These are phyloP conservation scores for Diplosphaera chodatii DNA, from an alignment of 139 green algal genomes.

Conservation along the genomic window DNA sequence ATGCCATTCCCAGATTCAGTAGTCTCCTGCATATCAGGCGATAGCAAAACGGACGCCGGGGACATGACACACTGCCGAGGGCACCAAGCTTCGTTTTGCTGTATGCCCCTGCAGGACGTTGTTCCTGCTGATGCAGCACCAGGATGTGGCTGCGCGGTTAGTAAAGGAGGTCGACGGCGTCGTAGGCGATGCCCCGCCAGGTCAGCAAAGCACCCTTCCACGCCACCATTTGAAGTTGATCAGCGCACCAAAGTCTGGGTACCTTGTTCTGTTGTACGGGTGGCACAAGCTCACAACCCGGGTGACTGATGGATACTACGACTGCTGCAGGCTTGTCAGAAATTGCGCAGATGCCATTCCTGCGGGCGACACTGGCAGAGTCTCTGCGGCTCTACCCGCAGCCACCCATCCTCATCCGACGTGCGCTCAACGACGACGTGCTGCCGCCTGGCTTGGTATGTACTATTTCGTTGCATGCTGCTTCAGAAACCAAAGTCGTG, in stretches of 20 bases:
- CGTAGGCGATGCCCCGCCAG: conserved; percentile 52
- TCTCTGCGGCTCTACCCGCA: conserved; percentile 91
- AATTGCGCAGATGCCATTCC: conserved; percentile 58
- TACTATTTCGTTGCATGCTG: no score
- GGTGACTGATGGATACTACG: no score
- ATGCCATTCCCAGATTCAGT: no score
- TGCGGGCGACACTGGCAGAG: conserved; percentile 69
- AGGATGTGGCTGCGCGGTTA: conserved; percentile 51
- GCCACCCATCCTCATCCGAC: conserved; percentile 92
- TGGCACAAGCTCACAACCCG: no score
- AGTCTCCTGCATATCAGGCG: no score
- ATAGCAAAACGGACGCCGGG: no score
- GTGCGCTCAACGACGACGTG: conserved; percentile 70
- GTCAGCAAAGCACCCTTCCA: conserved; percentile 21
- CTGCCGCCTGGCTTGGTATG: conserved; percentile 57
- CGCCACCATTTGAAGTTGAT: no score
- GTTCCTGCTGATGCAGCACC: conserved; percentile 62
- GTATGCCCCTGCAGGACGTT: conserved; percentile 48
- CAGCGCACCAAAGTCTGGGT: no score
- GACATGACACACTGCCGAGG: no score
- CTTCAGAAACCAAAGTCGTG: background rate
- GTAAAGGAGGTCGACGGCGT: conserved; percentile 70
- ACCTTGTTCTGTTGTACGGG: background rate
- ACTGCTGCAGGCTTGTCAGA: conserved; percentile 61
- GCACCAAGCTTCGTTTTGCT: background rate